Conservation (phyloP, 2,329 filamentous ascomycete genomes). For the Aureobasidium musti region DNA sequence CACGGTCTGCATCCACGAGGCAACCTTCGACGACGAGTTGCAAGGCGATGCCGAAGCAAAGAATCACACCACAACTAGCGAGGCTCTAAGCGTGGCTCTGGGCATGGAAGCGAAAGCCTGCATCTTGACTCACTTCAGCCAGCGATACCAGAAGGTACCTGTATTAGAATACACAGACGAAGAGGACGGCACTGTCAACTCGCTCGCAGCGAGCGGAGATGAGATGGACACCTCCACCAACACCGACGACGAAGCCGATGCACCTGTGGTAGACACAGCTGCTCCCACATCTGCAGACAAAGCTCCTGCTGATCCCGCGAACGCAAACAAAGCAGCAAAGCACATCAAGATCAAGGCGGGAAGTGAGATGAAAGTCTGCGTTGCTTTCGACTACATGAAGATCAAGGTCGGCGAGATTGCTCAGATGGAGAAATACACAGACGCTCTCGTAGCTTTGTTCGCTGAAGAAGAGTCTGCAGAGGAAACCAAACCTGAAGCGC, state of each 20-base stretch:
- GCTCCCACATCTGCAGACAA: constrained; percentile 1
- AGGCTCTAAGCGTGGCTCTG: constrained; percentile 76
- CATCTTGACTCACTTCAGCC: constrained; percentile 90
- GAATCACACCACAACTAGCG: constrained; percentile 84
- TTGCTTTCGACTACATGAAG: constrained; percentile 79
- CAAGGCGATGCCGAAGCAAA: constrained; percentile 76
- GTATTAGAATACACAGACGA: constrained; percentile 49
- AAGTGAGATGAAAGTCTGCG: constrained; percentile 63
- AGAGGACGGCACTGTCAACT: constrained; percentile 30
- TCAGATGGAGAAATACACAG: constrained; percentile 63
- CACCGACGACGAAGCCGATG: constrained; percentile 26
- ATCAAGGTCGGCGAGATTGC: constrained; percentile 70
- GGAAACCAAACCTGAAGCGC: constrained; percentile 31
- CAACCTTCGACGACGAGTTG: constrained; percentile 90
- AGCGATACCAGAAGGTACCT: constrained; percentile 81
- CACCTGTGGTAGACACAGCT: constrained; percentile 31
- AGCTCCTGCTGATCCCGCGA: neutral
- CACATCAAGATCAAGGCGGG: constrained; percentile 43
- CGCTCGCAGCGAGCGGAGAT: constrained; percentile 24
- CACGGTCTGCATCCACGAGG: constrained; percentile 90
- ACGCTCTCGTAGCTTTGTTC: constrained; percentile 61
- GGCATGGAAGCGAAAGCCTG: constrained; percentile 78
- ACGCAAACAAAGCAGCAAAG: constrained; percentile 35
- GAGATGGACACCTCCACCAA: constrained; percentile 34
- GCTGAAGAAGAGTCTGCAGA: constrained; percentile 46